Percentiles rank a stretch among this genome's conserved stretches.
Evolutionary conservation across 78 protist genomes (phyloP).

Genomic region (Dictyostelium purpureum): DNA sequence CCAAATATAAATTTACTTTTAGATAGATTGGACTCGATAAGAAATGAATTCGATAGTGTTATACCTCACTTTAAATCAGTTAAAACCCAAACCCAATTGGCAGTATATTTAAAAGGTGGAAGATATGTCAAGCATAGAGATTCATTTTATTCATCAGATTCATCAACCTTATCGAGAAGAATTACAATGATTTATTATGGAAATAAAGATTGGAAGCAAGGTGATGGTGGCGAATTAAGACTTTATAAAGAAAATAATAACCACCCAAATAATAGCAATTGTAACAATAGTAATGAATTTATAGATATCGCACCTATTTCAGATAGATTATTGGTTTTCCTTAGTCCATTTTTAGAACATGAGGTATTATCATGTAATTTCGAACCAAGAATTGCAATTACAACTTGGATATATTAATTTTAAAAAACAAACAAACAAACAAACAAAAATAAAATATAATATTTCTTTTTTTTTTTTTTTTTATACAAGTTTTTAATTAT

Average conservation of each 20-base stretch:
- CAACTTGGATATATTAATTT: slow-evolving; percentile 65
- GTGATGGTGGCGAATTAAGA: slow-evolving; percentile 66
- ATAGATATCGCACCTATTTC: slow-evolving; percentile 54
- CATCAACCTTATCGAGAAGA: background rate
- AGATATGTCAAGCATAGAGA: slow-evolving; percentile 63
- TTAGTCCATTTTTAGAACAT: slow-evolving; percentile 49
- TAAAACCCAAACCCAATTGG: slow-evolving; percentile 36
- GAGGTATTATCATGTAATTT: slow-evolving; percentile 43
- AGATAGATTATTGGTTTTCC: slow-evolving; percentile 53
- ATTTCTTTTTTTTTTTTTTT: background rate
- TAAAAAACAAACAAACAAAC: background rate
- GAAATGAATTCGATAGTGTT: slow-evolving; percentile 7
- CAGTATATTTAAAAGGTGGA: slow-evolving; percentile 58
- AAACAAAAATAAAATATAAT: background rate
- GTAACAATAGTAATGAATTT: background rate
- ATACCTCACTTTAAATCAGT: background rate
- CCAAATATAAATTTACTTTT: slow-evolving; percentile 28
- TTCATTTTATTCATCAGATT: slow-evolving; percentile 40
- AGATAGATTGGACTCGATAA: background rate
- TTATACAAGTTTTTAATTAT: no score
- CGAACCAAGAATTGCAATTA: slow-evolving; percentile 49
- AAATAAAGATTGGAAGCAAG: slow-evolving; percentile 30
- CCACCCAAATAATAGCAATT: background rate
- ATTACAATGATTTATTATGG: slow-evolving; percentile 63
- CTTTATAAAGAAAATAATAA: background rate